Conservation (phyloP, 192 early-diverging fungal species). For the Coemansia sp. region DNA sequence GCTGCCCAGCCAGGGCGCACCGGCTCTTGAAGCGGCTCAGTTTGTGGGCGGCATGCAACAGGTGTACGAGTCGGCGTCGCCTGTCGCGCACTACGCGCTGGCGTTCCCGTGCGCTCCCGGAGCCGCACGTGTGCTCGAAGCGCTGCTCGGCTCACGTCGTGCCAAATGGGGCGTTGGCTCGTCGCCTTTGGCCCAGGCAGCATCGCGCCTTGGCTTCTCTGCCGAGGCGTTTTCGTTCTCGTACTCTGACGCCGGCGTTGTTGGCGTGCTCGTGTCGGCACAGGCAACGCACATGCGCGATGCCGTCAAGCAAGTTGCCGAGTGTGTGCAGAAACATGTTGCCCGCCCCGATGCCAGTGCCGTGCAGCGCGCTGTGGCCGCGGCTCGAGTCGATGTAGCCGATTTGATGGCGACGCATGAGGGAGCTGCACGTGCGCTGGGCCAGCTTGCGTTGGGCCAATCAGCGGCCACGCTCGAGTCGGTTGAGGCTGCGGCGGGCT, state of each 20-base stretch:
- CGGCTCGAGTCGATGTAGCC: constrained; percentile 30
- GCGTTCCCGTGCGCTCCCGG: constrained; percentile 79
- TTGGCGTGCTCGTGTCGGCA: constrained; percentile 76
- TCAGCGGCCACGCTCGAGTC: constrained; percentile 22
- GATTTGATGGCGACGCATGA: constrained; percentile 22
- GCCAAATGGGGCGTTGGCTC: constrained; percentile 65
- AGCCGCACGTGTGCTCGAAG: constrained; percentile 63
- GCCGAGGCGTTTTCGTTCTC: constrained; percentile 76
- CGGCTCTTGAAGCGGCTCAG: constrained; percentile 37
- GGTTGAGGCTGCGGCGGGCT: constrained; percentile 21
- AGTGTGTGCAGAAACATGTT: constrained; percentile 60
- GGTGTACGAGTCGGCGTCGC: constrained; percentile 62
- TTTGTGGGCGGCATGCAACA: constrained; percentile 87
- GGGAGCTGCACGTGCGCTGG: constrained; percentile 27
- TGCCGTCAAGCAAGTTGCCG: constrained; percentile 65
- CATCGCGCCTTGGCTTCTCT: constrained; percentile 58
- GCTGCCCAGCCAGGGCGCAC: constrained; percentile 30
- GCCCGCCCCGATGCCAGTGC: constrained; percentile 57
- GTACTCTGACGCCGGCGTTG: constrained; percentile 90
- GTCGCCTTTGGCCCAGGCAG: constrained; percentile 66
- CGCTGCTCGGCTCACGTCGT: constrained; percentile 61
- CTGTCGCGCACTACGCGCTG: constrained; percentile 69
- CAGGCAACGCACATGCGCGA: constrained; percentile 57
- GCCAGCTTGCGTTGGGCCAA: constrained; percentile 30
- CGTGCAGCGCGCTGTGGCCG: constrained; percentile 62